phyloP scores from a whole-genome alignment of 2,329 filamentous ascomycete genomes.

The Paraphaeosphaeria sporulosa region DNA sequence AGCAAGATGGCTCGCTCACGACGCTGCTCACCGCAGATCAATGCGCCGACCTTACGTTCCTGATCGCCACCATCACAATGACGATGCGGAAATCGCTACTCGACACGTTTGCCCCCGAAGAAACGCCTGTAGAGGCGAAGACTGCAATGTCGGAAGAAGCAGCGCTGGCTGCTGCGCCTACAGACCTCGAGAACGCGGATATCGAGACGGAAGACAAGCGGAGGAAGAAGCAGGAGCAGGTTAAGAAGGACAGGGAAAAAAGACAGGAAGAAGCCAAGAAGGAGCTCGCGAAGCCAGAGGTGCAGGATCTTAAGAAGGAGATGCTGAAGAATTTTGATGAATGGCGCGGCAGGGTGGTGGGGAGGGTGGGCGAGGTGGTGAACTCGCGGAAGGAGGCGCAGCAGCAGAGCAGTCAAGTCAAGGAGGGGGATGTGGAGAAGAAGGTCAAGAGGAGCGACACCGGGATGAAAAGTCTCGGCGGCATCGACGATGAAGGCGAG shows the following conservation, averaged over 20 bases:
- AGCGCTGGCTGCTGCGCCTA: conserved; percentile 31
- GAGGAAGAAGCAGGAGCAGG: conserved; percentile 19
- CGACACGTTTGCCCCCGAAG: conserved; percentile 50
- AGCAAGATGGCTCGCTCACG: conserved; percentile 49
- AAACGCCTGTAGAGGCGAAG: conserved; percentile 24
- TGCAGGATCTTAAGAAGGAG: conserved; percentile 73
- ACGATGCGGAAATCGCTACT: conserved; percentile 56
- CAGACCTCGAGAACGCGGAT: conserved; percentile 32
- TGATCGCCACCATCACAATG: conserved; percentile 58
- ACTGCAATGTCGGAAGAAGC: conserved; percentile 33
- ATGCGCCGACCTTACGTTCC: conserved; percentile 56
- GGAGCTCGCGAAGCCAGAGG: conserved; percentile 59
- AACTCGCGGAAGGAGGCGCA: conserved; percentile 47
- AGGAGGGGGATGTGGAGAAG: conserved; percentile 28
- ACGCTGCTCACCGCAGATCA: conserved; percentile 56
- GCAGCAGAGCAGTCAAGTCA: conserved; percentile 36
- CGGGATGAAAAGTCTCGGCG: conserved; percentile 33
- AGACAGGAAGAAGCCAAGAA: conserved; percentile 50
- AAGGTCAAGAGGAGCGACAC: conserved; percentile 39
- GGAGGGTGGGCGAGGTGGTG: conserved; percentile 73
- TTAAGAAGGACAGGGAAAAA: conserved; percentile 38
- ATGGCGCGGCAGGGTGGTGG: conserved; percentile 77
- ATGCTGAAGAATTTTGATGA: conserved; percentile 76
- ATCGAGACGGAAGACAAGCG: conserved; percentile 42
- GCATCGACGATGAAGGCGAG: conserved; percentile 36